These are phyloP conservation scores for Aegilops sharonensis DNA, from an alignment of 176 grass and related monocot species.

Conservation along the genomic window DNA sequence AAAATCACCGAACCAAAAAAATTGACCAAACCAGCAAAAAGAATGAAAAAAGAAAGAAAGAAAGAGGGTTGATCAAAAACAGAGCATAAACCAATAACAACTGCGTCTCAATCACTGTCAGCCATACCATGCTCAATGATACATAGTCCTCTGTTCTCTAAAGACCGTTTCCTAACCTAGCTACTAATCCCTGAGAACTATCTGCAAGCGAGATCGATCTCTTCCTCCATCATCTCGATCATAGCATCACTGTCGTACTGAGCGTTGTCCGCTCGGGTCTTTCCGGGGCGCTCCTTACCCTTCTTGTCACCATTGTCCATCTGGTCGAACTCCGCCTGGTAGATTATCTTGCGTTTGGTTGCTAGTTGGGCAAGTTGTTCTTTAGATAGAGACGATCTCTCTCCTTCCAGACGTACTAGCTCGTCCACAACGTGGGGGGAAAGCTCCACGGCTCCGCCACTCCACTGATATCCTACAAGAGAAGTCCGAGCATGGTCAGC, in stretches of 20 bases:
- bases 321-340: slow-evolving; percentile 40
- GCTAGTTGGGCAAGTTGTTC: slow-evolving; percentile 30
- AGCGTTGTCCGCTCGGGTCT: slow-evolving; percentile 15
- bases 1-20: not conserved
- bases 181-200: slow-evolving; percentile 34
- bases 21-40: not conserved
- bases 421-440: too few species aligned
- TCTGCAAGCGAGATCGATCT: slow-evolving; percentile 64
- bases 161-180: not conserved
- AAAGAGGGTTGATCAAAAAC: not conserved
- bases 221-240: slow-evolving; percentile 85
- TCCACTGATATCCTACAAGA: too few species aligned
- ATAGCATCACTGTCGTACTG: slow-evolving; percentile 72
- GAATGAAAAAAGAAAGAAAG: not conserved
- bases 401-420: too few species aligned
- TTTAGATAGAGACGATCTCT: too few species aligned
- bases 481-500: too few species aligned
- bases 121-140: not conserved
- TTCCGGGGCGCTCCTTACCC: slow-evolving; percentile 22
- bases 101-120: not conserved
- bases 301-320: slow-evolving; percentile 19
- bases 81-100: not conserved
- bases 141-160: not conserved
- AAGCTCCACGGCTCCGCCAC: too few species aligned
- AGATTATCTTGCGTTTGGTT: slow-evolving; percentile 68